phyloP scores from a whole-genome alignment of 495 filamentous ascomycete genomes.

The Penicillium argentinense region DNA sequence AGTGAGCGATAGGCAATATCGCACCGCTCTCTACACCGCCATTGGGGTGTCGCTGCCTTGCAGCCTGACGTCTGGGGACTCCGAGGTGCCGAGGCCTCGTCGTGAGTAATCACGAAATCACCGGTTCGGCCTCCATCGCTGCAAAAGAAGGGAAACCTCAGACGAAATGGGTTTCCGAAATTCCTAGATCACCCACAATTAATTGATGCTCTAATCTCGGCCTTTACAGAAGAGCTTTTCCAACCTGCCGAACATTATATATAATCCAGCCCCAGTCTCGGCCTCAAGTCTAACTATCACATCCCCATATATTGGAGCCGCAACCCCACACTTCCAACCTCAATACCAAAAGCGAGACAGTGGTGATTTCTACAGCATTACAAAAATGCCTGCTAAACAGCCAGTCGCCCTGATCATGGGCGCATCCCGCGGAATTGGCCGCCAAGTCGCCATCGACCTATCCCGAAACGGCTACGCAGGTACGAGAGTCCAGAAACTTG shows the following conservation, averaged over 20 bases:
- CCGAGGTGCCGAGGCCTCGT: constrained; percentile 11
- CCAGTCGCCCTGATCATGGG: constrained; percentile 70
- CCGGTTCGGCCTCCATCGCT: constrained; percentile 3
- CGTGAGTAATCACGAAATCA: constrained; percentile 24
- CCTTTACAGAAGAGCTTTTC: not conserved
- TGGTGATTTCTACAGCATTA: no score
- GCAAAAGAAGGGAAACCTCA: no score
- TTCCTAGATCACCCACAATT: constrained; percentile 1
- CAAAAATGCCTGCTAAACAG: constrained; percentile 21
- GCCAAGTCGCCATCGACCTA: constrained; percentile 75
- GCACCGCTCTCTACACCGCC: constrained; percentile 3
- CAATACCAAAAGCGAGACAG: no score
- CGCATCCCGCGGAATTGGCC: constrained; percentile 74
- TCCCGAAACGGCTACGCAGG: constrained; percentile 70
- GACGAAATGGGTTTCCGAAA: no score
- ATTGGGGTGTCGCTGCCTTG: not conserved
- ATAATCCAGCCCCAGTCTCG: no score
- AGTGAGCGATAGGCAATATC: constrained; percentile 10
- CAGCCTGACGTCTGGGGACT: not conserved
- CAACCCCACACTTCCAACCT: no score
- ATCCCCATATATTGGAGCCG: no score
- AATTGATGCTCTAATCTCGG: constrained; percentile 12
- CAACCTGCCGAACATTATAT: no score
- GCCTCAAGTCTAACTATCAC: not conserved
- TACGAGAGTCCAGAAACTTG: no score